phyloP scores from a whole-genome alignment of 495 filamentous ascomycete species.

The Talaromyces nanjingensis region DNA sequence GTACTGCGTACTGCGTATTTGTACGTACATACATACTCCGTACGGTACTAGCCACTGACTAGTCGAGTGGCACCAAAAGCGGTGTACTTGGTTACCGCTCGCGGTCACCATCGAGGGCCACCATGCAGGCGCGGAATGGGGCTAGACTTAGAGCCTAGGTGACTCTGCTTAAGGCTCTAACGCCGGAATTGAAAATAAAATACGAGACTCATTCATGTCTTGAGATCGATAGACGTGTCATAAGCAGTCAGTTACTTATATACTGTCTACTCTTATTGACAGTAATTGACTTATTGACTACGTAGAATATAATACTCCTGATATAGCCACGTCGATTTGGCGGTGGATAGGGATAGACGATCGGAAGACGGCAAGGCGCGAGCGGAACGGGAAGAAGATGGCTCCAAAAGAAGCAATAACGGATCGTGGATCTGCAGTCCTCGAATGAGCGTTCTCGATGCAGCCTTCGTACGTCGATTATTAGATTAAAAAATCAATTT shows the following conservation, averaged over 20 bases:
- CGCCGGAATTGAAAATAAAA: neutral
- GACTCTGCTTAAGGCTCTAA: neutral
- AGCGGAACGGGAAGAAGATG: constrained; percentile 8
- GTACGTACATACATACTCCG: neutral
- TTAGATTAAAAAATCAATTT: neutral
- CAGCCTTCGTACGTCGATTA: neutral
- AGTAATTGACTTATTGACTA: neutral
- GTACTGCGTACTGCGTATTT: neutral
- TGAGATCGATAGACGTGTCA: neutral
- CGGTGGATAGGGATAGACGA: constrained; percentile 1
- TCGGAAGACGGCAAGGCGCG: constrained; percentile 9
- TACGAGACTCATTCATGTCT: neutral
- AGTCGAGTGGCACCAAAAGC: constrained; percentile 1
- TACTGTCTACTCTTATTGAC: neutral
- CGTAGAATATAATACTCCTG: neutral
- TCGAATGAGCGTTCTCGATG: constrained; percentile 5
- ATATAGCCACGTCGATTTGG: neutral
- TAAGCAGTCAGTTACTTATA: neutral
- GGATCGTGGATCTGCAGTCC: constrained; percentile 4
- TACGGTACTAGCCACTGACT: neutral
- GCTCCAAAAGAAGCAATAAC: constrained; percentile 3
- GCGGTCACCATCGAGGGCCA: neutral
- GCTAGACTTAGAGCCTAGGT: neutral
- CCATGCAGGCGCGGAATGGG: constrained; percentile 1
- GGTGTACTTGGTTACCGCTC: constrained; percentile 3